Base-by-base conservation (phyloP, 345 rosid species). In the Citrus hindsii region DNA sequence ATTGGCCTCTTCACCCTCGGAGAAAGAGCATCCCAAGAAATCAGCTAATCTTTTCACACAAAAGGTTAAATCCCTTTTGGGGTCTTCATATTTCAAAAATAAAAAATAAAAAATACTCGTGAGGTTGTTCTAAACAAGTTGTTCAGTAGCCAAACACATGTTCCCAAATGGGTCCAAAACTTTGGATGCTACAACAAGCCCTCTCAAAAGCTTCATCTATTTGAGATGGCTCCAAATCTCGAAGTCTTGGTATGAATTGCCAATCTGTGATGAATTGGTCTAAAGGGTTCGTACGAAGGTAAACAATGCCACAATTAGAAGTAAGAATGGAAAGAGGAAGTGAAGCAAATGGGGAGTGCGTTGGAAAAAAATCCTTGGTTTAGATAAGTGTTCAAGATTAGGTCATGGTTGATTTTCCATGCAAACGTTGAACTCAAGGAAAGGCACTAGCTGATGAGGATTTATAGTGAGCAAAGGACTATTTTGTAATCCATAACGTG, bases 21-120 rank as follows among this genome's bases (percentile, higher is more conserved):
- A 67, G 51, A 87, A 85, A 3, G 83, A 79, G 59, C 69, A 79
- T 0, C 85, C 84, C 74, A 87, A 78, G 46, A 86, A 84, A 56
- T 80, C 76, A 0, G 84, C 83, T 46, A 84, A 69, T 30, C 2
- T 80, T 76, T 82, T 80, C 25, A 84, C 16, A 46, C 67, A 55
- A 14, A 18, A 53, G 2, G 0, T 10, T 38, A 81, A 64, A 19
- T 84, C 76, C 1, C 19, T 46, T 32, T 79, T 73, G 70, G 79
- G 4, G 8, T 84, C 80, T 79, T 86, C 86, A 2, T 80, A 84
- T 51, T 67, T n/a, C n/a, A n/a, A 38, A 7, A 37, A 48, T n/a
- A n/a, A n/a, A 84, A 48, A 82, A 13, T 32, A 86, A 80, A 30
- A 82, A 27, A 5, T 82, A 65, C 48, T 76, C 30, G 27, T 82